These are phyloP conservation scores for Toxicodendron radicans DNA, from an alignment of 345 rosid species.

Conservation along the genomic window DNA sequence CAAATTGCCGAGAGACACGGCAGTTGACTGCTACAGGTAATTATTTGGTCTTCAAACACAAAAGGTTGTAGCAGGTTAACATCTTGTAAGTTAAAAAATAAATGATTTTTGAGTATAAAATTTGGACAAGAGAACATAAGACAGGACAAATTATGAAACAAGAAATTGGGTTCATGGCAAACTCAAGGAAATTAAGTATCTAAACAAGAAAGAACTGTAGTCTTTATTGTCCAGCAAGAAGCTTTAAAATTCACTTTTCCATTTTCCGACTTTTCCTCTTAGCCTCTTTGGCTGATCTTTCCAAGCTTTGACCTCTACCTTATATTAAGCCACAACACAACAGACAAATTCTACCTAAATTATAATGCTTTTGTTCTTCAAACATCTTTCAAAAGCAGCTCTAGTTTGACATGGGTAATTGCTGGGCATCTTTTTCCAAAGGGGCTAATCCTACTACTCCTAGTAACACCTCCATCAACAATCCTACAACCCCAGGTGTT, in stretches of 20 bases:
- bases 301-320: too few species aligned
- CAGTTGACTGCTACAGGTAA: not conserved
- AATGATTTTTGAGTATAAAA: not conserved
- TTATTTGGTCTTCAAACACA: not conserved
- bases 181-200: slow-evolving; percentile 5
- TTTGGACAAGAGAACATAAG: not conserved
- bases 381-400: too few species aligned
- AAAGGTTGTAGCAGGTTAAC: not conserved
- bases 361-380: too few species aligned
- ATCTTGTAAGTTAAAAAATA: not conserved
- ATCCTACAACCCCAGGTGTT: slow-evolving; percentile 26
- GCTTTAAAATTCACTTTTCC: slow-evolving; percentile 3
- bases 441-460: not conserved
- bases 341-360: not conserved
- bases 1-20: not conserved
- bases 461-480: slow-evolving; percentile 1
- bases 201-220: too few species aligned
- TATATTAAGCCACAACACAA: not conserved
- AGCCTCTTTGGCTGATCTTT: not conserved
- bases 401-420: slow-evolving; percentile 40
- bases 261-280: not conserved
- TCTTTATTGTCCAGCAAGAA: not conserved
- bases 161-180: slow-evolving; percentile 21
- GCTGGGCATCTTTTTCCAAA: slow-evolving; percentile 29
- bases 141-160: slow-evolving; percentile 8